Evolutionary conservation across 2,329 filamentous ascomycete species (phyloP).

Genomic region (Acrodontium crateriforme): DNA sequence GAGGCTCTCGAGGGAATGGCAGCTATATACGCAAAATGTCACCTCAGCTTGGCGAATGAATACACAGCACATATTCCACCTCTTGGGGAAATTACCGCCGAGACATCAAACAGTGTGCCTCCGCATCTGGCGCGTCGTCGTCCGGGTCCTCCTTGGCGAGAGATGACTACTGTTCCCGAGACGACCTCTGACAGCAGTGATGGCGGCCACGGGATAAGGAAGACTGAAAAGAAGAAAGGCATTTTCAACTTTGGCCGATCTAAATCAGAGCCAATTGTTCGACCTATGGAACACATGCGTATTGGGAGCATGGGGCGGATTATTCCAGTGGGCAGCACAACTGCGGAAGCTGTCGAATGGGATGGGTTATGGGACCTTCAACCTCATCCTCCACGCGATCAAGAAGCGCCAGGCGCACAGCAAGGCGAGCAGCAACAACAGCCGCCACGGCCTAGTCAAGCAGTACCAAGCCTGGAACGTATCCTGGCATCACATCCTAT

Average conservation of each 20-base stretch:
- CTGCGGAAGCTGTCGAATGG: too few relatives aligned
- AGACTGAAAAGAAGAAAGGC: conserved; percentile 8
- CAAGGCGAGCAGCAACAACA: too few relatives aligned
- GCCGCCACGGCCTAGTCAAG: too few relatives aligned
- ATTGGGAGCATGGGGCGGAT: conserved; percentile 18
- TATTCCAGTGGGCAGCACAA: conserved; percentile 15
- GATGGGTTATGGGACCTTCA: too few relatives aligned
- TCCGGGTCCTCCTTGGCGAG: too few relatives aligned
- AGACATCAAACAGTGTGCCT: too few relatives aligned
- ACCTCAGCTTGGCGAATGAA: conserved; percentile 47
- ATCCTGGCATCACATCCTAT: too few relatives aligned
- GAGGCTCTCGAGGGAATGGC: conserved; percentile 47
- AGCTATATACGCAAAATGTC: conserved; percentile 48
- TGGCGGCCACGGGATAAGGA: conserved; percentile 13
- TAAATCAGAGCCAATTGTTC: background rate
- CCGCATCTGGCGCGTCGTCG: too few relatives aligned
- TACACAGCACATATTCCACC: conserved; percentile 49
- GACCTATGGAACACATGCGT: conserved; percentile 9
- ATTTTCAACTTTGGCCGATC: conserved; percentile 13
- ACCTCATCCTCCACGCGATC: too few relatives aligned
- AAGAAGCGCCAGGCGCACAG: too few relatives aligned
- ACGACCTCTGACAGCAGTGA: conserved; percentile 32
- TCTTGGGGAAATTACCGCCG: conserved; percentile 41
- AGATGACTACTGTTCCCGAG: conserved; percentile 35
- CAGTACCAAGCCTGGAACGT: too few relatives aligned